Conservation (phyloP, 2,329 filamentous ascomycete species). For the Ceratocystis albifundus region DNA sequence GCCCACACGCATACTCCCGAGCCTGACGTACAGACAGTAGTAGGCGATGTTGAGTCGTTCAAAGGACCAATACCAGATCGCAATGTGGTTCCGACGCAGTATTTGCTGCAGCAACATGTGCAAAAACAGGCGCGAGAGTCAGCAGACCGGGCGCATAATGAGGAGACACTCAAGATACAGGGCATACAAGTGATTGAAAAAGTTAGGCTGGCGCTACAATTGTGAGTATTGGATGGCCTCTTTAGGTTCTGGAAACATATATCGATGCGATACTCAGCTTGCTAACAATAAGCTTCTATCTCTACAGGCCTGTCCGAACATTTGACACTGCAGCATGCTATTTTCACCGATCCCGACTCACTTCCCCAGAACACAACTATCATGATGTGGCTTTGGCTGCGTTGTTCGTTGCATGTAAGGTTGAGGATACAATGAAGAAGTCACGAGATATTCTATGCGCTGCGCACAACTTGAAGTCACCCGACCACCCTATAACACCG, state of each 20-base stretch:
- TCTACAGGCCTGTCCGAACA: slow-evolving; percentile 61
- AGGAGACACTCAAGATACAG: slow-evolving; percentile 70
- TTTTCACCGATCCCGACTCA: slow-evolving; percentile 85
- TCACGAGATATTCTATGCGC: slow-evolving; percentile 85
- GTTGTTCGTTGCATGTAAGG: slow-evolving; percentile 88
- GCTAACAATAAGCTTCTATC: slow-evolving; percentile 21
- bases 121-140: slow-evolving; percentile 59
- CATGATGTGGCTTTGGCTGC: slow-evolving; percentile 79
- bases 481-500: slow-evolving; percentile 54
- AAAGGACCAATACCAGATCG: slow-evolving; percentile 38
- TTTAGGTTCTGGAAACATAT: not conserved
- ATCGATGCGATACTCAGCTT: not conserved
- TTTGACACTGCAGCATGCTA: slow-evolving; percentile 86
- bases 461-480: slow-evolving; percentile 70
- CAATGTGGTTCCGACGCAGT: slow-evolving; percentile 49
- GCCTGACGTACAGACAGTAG: slow-evolving; percentile 19
- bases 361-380: slow-evolving; percentile 77
- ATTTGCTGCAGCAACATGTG: slow-evolving; percentile 70
- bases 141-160: slow-evolving; percentile 57
- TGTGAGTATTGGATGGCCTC: slow-evolving; percentile 44
- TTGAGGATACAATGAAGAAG: slow-evolving; percentile 96
- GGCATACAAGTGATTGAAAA: slow-evolving; percentile 84
- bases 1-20: slow-evolving; percentile 12
- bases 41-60: slow-evolving; percentile 21
- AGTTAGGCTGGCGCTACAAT: slow-evolving; percentile 62